Evolutionary conservation across 495 filamentous ascomycete genomes (phyloP), one percentile per base, ranked within the genome.

Genomic region (Penicillium paxilli): DNA sequence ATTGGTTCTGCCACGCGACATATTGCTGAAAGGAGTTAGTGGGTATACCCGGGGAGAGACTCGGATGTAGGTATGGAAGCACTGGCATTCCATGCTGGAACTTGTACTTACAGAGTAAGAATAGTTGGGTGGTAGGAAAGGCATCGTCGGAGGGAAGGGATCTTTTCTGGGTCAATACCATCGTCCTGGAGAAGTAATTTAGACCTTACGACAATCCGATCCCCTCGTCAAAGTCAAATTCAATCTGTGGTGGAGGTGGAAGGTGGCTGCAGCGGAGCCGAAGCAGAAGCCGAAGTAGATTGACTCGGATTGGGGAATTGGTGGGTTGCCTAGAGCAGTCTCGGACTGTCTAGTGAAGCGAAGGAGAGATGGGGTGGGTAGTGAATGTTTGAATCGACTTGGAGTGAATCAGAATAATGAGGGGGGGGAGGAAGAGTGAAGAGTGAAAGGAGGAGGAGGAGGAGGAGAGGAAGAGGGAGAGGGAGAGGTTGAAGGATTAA

Each of bases 1-100:
- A 96, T 90, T 6, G 91, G 91, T 72, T 96, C 91, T 33, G 91
- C 89, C 56, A 96, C 81, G 46, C 92, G 87, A 69, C 86, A 87
- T 73, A 88, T 83, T 63, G 85, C 83, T 80, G 60, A 44, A 58
- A 17, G 22, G 75, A 72, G 28, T 58, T 28, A 63, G 54, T 51
- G 2, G 23, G 23, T 22, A 19, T 28, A 11, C 5, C 26, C 11
- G 26, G 26, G 35, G 16, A 19, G 35, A 4, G 4, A 12, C 5
- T n/a, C 3, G 28, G 28, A n/a, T 37, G 16, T 16, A 16, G 14
- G n/a, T 17, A 16, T 2, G n/a, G 35, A 4, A 17, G 30, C 5
- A 11, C 14, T 3, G 12, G 35, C 5, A 28, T 28, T 5, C 5
- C 11, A 5, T 5, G 11, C 26, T 28, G 26, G 26, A 28, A 20